Evolutionary conservation across 176 grass and related monocot species (phyloP).

Genomic region (Oropetium thomaeum): DNA sequence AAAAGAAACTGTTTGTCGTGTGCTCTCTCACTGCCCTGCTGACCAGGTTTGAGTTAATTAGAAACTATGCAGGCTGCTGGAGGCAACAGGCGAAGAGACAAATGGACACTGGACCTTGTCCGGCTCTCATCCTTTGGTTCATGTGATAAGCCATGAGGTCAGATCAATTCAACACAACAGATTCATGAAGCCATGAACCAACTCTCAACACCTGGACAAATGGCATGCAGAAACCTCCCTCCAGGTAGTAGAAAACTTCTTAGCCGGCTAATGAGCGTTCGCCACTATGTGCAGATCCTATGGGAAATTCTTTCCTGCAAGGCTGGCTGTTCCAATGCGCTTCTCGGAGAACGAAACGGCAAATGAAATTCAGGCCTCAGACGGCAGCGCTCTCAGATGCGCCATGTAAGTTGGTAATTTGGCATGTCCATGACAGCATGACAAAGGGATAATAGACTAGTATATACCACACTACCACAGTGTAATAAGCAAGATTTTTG

Average conservation of each 20-base stretch:
- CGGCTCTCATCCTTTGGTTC: neutral
- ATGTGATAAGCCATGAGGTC: neutral
- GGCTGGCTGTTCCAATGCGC: neutral
- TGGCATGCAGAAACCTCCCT: neutral
- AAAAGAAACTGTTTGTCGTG: neutral
- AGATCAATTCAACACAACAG: constrained; percentile 1
- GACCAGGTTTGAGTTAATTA: constrained; percentile 6
- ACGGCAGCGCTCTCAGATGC: constrained; percentile 6
- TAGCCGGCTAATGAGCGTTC: constrained; percentile 23
- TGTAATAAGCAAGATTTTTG: neutral
- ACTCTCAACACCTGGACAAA: constrained; percentile 2
- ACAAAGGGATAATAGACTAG: too few relatives aligned
- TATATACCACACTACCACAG: neutral
- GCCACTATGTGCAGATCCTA: constrained; percentile 9
- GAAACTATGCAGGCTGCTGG: neutral
- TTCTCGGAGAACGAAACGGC: neutral
- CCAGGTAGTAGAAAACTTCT: constrained; percentile 22
- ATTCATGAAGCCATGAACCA: neutral
- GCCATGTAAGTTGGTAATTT: neutral
- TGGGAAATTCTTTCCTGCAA: neutral
- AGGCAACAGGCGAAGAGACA: constrained; percentile 27
- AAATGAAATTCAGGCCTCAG: neutral
- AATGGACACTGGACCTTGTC: constrained; percentile 6
- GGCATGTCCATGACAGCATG: neutral
- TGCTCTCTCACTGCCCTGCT: neutral